A percentile compares a stretch with the other conserved stretches of the same genome.
phyloP scores from a whole-genome alignment of 2,329 filamentous ascomycete species.

The Penicillium fuscoglaucum region DNA sequence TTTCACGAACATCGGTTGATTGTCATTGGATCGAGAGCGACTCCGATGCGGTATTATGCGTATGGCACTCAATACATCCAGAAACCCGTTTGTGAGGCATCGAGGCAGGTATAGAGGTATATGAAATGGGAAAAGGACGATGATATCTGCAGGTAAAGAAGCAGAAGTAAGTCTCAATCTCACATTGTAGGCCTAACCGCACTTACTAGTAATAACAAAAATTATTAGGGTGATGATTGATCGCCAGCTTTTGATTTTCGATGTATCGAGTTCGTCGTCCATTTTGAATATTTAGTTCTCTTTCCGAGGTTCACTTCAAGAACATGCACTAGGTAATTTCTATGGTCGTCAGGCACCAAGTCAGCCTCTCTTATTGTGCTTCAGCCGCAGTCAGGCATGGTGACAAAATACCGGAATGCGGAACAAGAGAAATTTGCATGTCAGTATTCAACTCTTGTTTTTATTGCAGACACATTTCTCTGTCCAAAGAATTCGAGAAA shows the following conservation, averaged over 20 bases:
- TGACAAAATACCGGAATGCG: slow-evolving; percentile 13
- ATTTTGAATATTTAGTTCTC: slow-evolving; percentile 14
- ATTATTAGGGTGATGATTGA: slow-evolving; percentile 70
- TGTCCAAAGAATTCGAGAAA: not conserved
- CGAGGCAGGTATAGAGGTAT: slow-evolving; percentile 63
- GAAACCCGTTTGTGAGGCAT: slow-evolving; percentile 47
- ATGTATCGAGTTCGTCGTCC: slow-evolving; percentile 49
- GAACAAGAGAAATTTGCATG: slow-evolving; percentile 2
- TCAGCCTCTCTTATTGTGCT: slow-evolving; percentile 10
- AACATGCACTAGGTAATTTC: not conserved
- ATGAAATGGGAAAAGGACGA: slow-evolving; percentile 68
- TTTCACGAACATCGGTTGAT: slow-evolving; percentile 48
- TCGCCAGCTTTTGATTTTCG: slow-evolving; percentile 62
- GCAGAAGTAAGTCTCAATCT: slow-evolving; percentile 2
- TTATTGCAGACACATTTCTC: not conserved
- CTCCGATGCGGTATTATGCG: slow-evolving; percentile 56
- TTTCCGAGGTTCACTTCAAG: not conserved
- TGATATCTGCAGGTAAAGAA: slow-evolving; percentile 55
- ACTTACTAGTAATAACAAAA: slow-evolving; percentile 70
- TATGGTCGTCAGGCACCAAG: not conserved
- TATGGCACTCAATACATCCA: slow-evolving; percentile 46
- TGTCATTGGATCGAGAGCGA: slow-evolving; percentile 24
- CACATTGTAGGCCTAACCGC: not conserved
- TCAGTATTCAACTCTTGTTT: not conserved
- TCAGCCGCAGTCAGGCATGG: slow-evolving; percentile 4